Base-by-base conservation (phyloP, 2,329 filamentous ascomycete genomes). In the Penicillium sp. region DNA sequence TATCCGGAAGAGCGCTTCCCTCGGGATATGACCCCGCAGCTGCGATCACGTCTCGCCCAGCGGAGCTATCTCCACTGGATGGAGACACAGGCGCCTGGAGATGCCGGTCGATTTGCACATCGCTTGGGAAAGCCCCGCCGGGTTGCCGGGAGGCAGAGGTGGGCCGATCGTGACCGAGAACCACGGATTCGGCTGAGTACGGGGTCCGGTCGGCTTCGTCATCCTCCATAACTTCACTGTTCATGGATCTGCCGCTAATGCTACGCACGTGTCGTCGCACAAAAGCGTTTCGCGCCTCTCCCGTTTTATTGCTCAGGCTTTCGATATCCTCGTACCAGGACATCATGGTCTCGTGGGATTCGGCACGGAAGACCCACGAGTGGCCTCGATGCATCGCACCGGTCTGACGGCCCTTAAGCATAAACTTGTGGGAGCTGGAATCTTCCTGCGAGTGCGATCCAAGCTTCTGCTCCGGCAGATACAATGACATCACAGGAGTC, bases 291-390 rank as follows among this genome's bases (percentile, higher is more conserved):
- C 92, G 87, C 67, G 95, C 92, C 70, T 95, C 90, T 26, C 90
- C 88, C 23, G 87, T 88, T 73, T 89, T 92, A 70, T 95, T 91
- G 5, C 90, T 96, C 57, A 99, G 78, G 39, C 83, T 85, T 71
- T 93, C 91, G 70, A 99, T 93, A 65, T 96, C 93, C 49, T 94
- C 88, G 70, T 91, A 97, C 85, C 94, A 99, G 42, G 91, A 90
- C 78, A 95, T 85, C 93, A 97, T 96, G 13, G 92, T 96, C 63
- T 97, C 93, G 71, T 95, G 79, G 2, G 82, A 81, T 66, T 87
- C 84, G 21, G 84, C 84, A 49, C 84, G 79, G 74, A 87, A 86
- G 9, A 86, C 83, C 84, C 84, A 87, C 36, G 82, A 82, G 66
- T 86, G 84, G 31, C 84, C 84, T 57, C 92, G 89, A 72, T 97